Base-by-base conservation (phyloP, 2,329 filamentous ascomycete species). In the Talaromyces rugulosus region DNA sequence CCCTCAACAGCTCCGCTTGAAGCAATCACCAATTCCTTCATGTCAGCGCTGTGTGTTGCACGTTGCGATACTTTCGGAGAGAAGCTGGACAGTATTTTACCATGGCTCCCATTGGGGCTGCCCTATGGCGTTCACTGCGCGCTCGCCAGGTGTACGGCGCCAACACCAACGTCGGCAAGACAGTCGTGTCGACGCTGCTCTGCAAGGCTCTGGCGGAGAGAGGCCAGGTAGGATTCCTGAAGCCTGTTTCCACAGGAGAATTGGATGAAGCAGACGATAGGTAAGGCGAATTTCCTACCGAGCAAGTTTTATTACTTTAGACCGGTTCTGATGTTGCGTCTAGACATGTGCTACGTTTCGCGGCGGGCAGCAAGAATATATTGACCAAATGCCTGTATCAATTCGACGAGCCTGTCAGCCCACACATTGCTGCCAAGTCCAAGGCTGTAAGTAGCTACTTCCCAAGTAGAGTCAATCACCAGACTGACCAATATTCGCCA, bases 121-220 rank as follows among this genome's bases (percentile, higher is more conserved):
- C 86, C 55, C 80, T 92, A 42, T 91, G 87, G 85, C 86, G 87
- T 63, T 85, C 84, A 8, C 80, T 93, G 59, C 85, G 86, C 64
- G 81, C 86, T 12, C 85, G 90, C 67, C 91, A 95, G 74, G 80
- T 96, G 42, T 96, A 90, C 69, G 91, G 91, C 31, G 89, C 91
- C 54, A 95, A 94, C 69, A 95, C 91, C 0, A 86, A 90, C 66
- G 90, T 95, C 30, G 91, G 91, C 66, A 96, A 96, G 80, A 96
- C 91, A 0, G 85, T 96, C 34, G 83, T 92, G 62, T 88, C 89
- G 1, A 92, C 90, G 0, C 75, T 92, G 12, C 79, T 96, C 3
- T 89, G 86, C 72, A 87, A 85, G 64, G 83, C 88, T 8, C 82
- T 87, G 4, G 78, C 76, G 42, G 33, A 58, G 2, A 58, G 18